These are phyloP conservation scores for Tetraselmis striata DNA, from an alignment of 139 green algal genomes.

Conservation along the genomic window DNA sequence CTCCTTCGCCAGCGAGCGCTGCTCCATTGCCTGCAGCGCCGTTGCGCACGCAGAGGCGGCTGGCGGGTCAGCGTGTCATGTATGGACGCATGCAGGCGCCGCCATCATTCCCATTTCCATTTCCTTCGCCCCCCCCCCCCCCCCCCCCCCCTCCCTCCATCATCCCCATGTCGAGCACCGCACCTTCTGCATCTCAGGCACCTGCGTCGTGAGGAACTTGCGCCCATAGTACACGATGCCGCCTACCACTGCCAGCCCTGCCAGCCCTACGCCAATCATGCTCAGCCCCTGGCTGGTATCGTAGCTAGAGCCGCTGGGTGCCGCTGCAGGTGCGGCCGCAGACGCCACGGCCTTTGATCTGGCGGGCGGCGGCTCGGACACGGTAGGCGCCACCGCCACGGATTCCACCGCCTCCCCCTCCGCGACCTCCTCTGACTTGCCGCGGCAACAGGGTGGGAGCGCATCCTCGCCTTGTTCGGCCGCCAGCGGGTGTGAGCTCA, in stretches of 20 bases:
- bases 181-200: conserved; percentile 13
- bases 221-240: neutral
- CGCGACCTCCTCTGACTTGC: neutral
- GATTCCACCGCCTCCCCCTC: neutral
- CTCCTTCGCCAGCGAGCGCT: conserved; percentile 10
- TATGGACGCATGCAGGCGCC: too few relatives aligned
- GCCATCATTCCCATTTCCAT: too few relatives aligned
- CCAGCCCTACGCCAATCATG: neutral
- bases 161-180: neutral
- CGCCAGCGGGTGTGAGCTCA: neutral
- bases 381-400: neutral
- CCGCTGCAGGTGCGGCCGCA: neutral
- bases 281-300: neutral
- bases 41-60: too few relatives aligned
- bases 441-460: neutral
- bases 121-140: neutral
- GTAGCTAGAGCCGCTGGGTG: neutral
- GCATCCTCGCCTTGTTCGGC: neutral
- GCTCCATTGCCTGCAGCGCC: neutral
- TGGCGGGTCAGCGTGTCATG: too few relatives aligned
- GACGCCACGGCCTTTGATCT: too few relatives aligned
- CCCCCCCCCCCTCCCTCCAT: neutral
- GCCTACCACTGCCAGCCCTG: neutral
- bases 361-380: too few relatives aligned
- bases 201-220: neutral